Evolutionary conservation across 768 basidiomycete genomes (phyloP).

Genomic region (Pilatotrama ljubarskyi): DNA sequence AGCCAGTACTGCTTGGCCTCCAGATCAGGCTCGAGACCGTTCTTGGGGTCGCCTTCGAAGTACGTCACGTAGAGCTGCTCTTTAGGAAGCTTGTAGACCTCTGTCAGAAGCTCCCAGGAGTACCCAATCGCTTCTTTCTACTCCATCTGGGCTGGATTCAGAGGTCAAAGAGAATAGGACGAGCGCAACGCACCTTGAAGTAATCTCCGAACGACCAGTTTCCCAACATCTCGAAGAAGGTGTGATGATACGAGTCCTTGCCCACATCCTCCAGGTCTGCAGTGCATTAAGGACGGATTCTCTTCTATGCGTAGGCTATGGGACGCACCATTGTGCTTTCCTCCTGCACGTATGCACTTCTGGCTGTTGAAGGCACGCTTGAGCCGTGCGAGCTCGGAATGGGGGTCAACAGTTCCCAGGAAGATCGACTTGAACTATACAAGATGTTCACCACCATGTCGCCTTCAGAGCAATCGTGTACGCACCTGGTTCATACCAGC

Average conservation of each 20-base stretch:
- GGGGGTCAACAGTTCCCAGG: constrained; percentile 95
- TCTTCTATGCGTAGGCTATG: constrained; percentile 1
- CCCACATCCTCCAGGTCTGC: constrained; percentile 98
- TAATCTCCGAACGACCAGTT: constrained; percentile 99
- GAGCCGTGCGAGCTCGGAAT: constrained; percentile 87
- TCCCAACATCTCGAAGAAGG: constrained; percentile 99
- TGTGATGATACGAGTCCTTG: constrained; percentile 97
- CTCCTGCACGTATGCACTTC: constrained; percentile 98
- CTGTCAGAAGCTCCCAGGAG: constrained; percentile 94
- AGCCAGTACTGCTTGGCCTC: constrained; percentile 90
- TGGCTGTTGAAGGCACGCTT: constrained; percentile 95
- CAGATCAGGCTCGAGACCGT: constrained; percentile 81
- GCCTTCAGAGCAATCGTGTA: neutral
- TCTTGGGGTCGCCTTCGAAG: constrained; percentile 91
- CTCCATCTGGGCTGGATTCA: neutral
- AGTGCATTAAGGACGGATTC: neutral
- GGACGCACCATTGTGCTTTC: constrained; percentile 90
- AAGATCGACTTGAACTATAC: constrained; percentile 93
- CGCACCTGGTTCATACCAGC: constrained; percentile 94
- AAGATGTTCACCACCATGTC: neutral
- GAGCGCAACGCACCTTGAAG: constrained; percentile 74
- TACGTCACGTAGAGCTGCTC: constrained; percentile 97
- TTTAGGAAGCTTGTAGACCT: constrained; percentile 83
- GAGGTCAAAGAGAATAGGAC: neutral
- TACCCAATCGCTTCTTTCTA: constrained; percentile 91